These are phyloP conservation scores for Hsuehochloa calcarea DNA, from an alignment of 176 grass and related monocot species.

Conservation along the genomic window DNA sequence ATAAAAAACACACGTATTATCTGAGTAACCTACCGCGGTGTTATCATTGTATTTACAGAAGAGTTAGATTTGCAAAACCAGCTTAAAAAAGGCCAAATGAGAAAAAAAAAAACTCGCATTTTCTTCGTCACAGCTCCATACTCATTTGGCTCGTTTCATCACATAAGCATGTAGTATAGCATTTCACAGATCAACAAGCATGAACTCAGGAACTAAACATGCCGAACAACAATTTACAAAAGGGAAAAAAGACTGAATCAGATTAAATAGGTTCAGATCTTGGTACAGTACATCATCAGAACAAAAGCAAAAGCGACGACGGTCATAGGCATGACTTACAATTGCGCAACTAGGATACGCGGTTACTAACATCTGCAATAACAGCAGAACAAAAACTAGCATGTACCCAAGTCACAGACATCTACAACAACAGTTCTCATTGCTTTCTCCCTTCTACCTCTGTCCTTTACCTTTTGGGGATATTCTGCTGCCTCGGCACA, in stretches of 20 bases:
- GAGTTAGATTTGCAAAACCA: too few relatives aligned
- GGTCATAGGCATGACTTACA: constrained; percentile 15
- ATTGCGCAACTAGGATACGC: constrained; percentile 24
- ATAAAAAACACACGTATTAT: too few relatives aligned
- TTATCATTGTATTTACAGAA: too few relatives aligned
- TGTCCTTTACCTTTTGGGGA: not conserved
- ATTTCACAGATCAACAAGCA: not conserved
- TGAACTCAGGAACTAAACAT: not conserved
- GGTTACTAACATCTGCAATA: not conserved
- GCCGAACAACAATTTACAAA: not conserved
- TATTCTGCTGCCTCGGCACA: constrained; percentile 10
- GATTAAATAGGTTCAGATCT: constrained; percentile 26
- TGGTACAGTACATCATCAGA: constrained; percentile 16
- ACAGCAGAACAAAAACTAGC: constrained; percentile 25
- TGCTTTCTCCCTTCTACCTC: constrained; percentile 3
- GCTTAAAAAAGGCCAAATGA: too few relatives aligned
- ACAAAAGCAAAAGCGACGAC: not conserved
- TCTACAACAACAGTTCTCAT: constrained; percentile 5
- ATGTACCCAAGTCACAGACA: constrained; percentile 22
- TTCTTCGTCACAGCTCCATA: not conserved
- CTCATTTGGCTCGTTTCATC: not conserved
- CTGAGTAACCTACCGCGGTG: too few relatives aligned
- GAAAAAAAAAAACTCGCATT: too few relatives aligned
- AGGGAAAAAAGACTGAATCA: not conserved
- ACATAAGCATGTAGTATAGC: not conserved